Evolutionary conservation across 106 monocot species (phyloP).

Genomic region (Phalaenopsis equestris): DNA sequence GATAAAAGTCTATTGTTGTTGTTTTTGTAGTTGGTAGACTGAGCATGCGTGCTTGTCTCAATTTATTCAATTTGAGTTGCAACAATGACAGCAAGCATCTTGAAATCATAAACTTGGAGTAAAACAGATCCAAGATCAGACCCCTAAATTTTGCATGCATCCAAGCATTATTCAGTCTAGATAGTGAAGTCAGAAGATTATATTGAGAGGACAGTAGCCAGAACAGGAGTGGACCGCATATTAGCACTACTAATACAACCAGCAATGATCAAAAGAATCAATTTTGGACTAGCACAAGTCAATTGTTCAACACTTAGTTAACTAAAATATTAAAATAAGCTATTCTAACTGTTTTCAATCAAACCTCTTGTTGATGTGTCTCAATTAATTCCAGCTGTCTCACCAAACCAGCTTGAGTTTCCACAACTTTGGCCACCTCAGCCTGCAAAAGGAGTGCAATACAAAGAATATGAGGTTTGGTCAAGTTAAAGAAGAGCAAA

Average conservation of each 20-base stretch:
- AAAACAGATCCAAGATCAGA: not conserved
- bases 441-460: constrained; percentile 35
- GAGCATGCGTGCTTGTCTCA: too few species aligned
- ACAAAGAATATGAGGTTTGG: not conserved
- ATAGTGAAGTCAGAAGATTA: not conserved
- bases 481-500: not conserved
- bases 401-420: constrained; percentile 75
- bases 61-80: too few species aligned
- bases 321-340: not conserved
- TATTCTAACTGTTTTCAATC: not conserved
- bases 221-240: not conserved
- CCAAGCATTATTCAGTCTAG: not conserved
- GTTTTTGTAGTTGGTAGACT: too few species aligned
- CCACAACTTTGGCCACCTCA: constrained; percentile 95
- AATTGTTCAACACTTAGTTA: not conserved
- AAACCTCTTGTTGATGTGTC: constrained; percentile 95
- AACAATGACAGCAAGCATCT: too few species aligned
- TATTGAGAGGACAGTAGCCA: not conserved
- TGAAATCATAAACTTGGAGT: too few species aligned
- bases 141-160: not conserved
- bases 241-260: not conserved
- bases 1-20: too few species aligned
- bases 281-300: not conserved
- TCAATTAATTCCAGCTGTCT: constrained; percentile 80
- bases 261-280: not conserved